Evolutionary conservation across 495 filamentous ascomycete genomes (phyloP).

Genomic region (Pyrenopolyporus hunteri): DNA sequence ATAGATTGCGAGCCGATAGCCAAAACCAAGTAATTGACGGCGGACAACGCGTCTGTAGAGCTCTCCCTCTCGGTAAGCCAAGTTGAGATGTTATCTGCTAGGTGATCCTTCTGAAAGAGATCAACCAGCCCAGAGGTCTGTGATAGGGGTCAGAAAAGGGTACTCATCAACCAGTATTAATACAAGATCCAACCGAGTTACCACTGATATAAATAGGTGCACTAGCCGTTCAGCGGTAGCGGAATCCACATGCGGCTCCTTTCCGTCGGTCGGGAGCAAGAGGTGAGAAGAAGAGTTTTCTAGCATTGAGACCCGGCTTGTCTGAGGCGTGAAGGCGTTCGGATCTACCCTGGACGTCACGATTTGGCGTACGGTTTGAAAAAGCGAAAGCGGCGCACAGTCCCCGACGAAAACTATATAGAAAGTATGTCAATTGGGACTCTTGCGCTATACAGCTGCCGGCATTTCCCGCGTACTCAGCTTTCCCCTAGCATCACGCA

Average conservation of each 20-base stretch:
- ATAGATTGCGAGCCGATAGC: constrained; percentile 65
- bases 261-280: constrained; percentile 6
- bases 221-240: constrained; percentile 33
- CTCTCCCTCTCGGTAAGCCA: constrained; percentile 38
- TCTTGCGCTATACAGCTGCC: too few species aligned
- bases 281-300: constrained; percentile 51
- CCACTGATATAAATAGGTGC: constrained; percentile 44
- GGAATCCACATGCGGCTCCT: constrained; percentile 33
- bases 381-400: constrained; percentile 69
- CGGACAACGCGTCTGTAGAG: constrained; percentile 52
- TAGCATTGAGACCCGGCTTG: constrained; percentile 67
- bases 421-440: constrained; percentile 1
- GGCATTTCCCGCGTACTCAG: constrained; percentile 54
- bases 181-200: constrained; percentile 11
- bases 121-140: constrained; percentile 49
- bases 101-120: constrained; percentile 45
- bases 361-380: constrained; percentile 70
- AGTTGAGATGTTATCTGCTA: constrained; percentile 37
- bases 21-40: constrained; percentile 64
- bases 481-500: constrained; percentile 64
- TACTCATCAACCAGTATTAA: background rate
- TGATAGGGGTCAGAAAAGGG: constrained; percentile 7
- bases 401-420: constrained; percentile 66
- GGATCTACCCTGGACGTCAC: constrained; percentile 68
- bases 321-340: constrained; percentile 68